Evolutionary conservation across 148 eudicot genomes (phyloP).

Genomic region (Dysphania ambrosioides): DNA sequence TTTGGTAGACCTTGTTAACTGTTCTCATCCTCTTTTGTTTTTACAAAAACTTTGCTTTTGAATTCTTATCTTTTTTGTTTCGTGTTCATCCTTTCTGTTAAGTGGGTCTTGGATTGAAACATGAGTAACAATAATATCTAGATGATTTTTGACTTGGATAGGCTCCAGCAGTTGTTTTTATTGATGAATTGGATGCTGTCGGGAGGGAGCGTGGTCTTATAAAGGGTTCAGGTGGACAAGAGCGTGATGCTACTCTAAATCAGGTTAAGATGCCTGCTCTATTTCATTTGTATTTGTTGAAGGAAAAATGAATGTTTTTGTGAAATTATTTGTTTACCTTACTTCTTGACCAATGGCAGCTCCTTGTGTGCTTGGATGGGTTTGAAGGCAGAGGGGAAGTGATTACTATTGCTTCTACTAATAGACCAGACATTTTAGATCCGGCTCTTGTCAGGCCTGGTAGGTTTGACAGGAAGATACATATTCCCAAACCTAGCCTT

Average conservation of each 20-base stretch:
- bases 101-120: background rate
- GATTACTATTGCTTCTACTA: conserved; percentile 93
- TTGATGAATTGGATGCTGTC: conserved; percentile 98
- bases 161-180: conserved; percentile 98
- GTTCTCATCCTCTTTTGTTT: background rate
- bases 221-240: conserved; percentile 98
- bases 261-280: conserved; percentile 49
- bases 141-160: conserved; percentile 28
- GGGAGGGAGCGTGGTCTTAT: conserved; percentile 96
- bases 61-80: background rate
- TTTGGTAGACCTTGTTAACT: background rate
- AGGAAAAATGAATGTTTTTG: conserved; percentile 3
- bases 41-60: background rate
- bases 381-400: conserved; percentile 98
- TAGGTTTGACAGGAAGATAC: conserved; percentile 83
- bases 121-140: conserved; percentile 9
- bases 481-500: conserved; percentile 81
- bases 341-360: conserved; percentile 41
- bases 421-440: conserved; percentile 92
- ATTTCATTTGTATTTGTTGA: conserved; percentile 7
- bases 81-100: background rate
- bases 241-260: conserved; percentile 96
- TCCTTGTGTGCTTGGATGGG: conserved; percentile 95
- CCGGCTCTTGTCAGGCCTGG: conserved; percentile 97
- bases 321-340: conserved; percentile 11